A percentile compares a stretch with the other conserved stretches of the same genome.
phyloP scores from a whole-genome alignment of 768 basidiomycete genomes.

The Kwoniella botswanensis region DNA sequence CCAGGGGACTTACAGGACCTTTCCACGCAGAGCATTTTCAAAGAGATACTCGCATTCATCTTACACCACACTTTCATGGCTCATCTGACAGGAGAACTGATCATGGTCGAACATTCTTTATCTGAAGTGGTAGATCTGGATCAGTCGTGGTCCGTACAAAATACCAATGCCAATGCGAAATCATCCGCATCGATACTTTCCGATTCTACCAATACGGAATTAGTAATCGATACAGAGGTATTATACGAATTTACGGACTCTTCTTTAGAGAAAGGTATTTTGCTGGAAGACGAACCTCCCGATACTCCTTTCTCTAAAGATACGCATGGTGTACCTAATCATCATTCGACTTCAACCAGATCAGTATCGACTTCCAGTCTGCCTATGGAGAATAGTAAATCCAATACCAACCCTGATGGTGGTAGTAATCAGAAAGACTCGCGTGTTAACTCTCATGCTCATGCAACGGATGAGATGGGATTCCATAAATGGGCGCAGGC shows the following conservation, averaged over 20 bases:
- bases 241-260: slow-evolving; percentile 31
- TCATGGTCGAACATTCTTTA: slow-evolving; percentile 39
- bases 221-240: slow-evolving; percentile 29
- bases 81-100: slow-evolving; percentile 49
- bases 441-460: neutral
- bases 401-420: neutral
- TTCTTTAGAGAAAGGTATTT: neutral
- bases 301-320: slow-evolving; percentile 9
- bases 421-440: neutral
- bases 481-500: slow-evolving; percentile 14
- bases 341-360: neutral
- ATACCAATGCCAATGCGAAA: neutral
- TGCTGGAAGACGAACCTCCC: slow-evolving; percentile 15
- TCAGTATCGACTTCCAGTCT: slow-evolving; percentile 21
- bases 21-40: slow-evolving; percentile 28
- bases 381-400: slow-evolving; percentile 4
- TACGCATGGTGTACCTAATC: slow-evolving; percentile 6
- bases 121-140: slow-evolving; percentile 44
- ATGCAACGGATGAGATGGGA: neutral
- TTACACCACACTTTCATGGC: slow-evolving; percentile 45
- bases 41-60: slow-evolving; percentile 34
- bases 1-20: slow-evolving; percentile 50
- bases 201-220: slow-evolving; percentile 12
- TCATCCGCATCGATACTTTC: slow-evolving; percentile 1
- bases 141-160: slow-evolving; percentile 44